Evolutionary conservation across 768 basidiomycete species (phyloP).

Genomic region (Leccinum subgranulosum): DNA sequence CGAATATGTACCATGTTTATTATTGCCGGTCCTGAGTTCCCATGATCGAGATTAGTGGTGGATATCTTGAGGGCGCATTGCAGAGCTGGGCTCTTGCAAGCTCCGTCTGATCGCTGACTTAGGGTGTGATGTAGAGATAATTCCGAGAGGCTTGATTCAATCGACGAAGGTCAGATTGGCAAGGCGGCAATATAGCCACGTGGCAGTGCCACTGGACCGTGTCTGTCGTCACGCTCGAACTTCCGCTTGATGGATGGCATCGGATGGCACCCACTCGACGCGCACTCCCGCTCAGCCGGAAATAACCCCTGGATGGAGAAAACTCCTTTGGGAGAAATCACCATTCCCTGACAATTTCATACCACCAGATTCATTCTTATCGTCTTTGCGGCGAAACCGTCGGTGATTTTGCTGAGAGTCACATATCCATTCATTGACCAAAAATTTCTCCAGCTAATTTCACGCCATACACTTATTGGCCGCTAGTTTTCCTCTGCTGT

Average conservation of each 20-base stretch:
- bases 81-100: neutral
- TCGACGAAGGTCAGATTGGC: conserved; percentile 3
- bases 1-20: conserved; percentile 14
- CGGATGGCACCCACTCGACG: neutral
- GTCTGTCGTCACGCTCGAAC: conserved; percentile 1
- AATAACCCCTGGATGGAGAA: conserved; percentile 52
- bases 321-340: conserved; percentile 76
- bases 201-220: neutral
- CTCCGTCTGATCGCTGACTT: conserved; percentile 3
- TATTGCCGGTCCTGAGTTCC: conserved; percentile 13
- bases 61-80: conserved; percentile 5
- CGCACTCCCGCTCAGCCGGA: neutral
- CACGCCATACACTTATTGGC: conserved; percentile 72
- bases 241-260: neutral
- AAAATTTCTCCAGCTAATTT: conserved; percentile 60
- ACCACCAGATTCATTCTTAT: conserved; percentile 67
- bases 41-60: conserved; percentile 25
- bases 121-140: neutral
- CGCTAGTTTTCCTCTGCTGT: conserved; percentile 64
- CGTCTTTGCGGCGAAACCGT: conserved; percentile 79
- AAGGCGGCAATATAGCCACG: conserved; percentile 6
- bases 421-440: conserved; percentile 11
- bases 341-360: conserved; percentile 85
- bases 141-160: conserved; percentile 13
- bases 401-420: conserved; percentile 29